phyloP scores from a whole-genome alignment of 2,329 filamentous ascomycete species.

The Xenoacremonium recifei region DNA sequence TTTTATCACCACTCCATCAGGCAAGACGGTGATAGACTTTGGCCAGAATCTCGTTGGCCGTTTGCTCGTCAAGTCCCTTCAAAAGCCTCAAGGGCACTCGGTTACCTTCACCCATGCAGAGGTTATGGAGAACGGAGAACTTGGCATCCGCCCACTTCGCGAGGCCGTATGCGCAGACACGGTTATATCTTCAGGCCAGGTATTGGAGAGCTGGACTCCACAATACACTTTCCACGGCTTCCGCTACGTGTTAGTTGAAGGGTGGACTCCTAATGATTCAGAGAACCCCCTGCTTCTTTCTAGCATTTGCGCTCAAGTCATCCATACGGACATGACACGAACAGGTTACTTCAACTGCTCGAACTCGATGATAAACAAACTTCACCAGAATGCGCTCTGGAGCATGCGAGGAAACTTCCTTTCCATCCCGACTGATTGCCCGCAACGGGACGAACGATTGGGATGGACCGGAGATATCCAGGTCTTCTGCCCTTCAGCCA shows the following conservation, averaged over 20 bases:
- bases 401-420: constrained; percentile 58
- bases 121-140: constrained; percentile 50
- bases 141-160: constrained; percentile 39
- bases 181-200: constrained; percentile 28
- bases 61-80: constrained; percentile 36
- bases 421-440: constrained; percentile 55
- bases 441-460: constrained; percentile 52
- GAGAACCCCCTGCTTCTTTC: too few species aligned
- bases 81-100: constrained; percentile 34
- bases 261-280: constrained; percentile 34
- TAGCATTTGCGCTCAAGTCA: constrained; percentile 30
- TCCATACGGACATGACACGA: constrained; percentile 52
- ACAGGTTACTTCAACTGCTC: constrained; percentile 53
- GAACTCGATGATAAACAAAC: constrained; percentile 47
- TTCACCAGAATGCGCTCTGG: constrained; percentile 55
- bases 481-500: constrained; percentile 49
- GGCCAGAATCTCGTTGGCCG: constrained; percentile 58
- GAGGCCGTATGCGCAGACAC: constrained; percentile 41
- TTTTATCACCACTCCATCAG: constrained; percentile 35
- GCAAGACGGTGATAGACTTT: constrained; percentile 50
- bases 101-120: constrained; percentile 52
- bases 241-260: constrained; percentile 46
- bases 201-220: constrained; percentile 39
- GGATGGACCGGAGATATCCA: constrained; percentile 53
- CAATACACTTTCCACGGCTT: constrained; percentile 55